Evolutionary conservation across 345 rosid genomes (phyloP).

Genomic region (Crucihimalaya himalaica): DNA sequence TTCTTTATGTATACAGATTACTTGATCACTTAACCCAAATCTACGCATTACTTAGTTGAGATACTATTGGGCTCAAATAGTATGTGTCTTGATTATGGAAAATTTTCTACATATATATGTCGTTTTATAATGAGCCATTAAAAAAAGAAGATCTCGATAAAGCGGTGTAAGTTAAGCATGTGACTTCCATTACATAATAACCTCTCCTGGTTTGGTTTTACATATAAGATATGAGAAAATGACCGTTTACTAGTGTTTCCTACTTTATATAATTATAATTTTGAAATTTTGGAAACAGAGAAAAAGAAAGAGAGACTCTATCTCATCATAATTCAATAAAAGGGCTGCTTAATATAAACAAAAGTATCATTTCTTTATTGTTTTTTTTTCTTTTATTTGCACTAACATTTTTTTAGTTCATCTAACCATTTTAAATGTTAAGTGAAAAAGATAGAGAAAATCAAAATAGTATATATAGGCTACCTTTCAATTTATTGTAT

Average conservation of each 20-base stretch:
- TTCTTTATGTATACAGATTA: not conserved
- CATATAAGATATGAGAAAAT: conserved; percentile 8
- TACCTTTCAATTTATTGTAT: not conserved
- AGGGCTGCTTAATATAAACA: not conserved
- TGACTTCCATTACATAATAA: conserved; percentile 31
- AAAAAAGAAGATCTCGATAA: conserved; percentile 20
- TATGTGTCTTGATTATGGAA: not conserved
- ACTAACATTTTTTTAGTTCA: not conserved
- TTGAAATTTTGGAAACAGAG: not conserved
- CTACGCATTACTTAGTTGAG: not conserved
- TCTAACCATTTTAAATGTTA: not conserved
- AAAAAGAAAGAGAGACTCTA: not conserved
- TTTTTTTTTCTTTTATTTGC: not conserved
- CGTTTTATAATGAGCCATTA: not conserved
- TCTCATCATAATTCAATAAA: not conserved
- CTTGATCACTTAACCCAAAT: not conserved
- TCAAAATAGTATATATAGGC: not conserved
- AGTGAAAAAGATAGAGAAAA: not conserved
- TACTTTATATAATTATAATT: not conserved
- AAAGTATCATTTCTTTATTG: not conserved
- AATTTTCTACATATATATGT: not conserved
- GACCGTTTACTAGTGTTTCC: conserved; percentile 24
- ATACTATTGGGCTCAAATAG: too few species aligned
- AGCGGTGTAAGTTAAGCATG: conserved; percentile 4
- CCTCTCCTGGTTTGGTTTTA: not conserved